Base-by-base conservation (phyloP, 805 yeast genomes). In the Jamesozyma rosinii region DNA sequence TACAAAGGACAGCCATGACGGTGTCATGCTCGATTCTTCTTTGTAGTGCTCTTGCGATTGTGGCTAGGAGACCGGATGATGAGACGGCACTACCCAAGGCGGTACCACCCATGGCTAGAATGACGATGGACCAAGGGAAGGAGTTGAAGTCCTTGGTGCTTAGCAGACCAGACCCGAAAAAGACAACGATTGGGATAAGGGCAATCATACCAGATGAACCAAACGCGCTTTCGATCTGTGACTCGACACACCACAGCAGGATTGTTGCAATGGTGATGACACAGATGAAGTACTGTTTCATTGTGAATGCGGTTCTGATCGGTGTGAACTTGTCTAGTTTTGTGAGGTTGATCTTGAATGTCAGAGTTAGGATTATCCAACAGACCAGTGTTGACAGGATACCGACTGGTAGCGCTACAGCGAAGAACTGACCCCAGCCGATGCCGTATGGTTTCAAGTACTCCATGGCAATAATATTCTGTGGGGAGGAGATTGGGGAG, bases 141-240 rank as follows among this genome's bases (percentile, higher is more conserved):
- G 86, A 84, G 64, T 90, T 89, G 60, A 90, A 81, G 61, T 92
- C 97, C 37, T 85, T 84, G 1, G 89, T 79, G 4, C 84, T 72
- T 47, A 90, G 67, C 29, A 89, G 61, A 1, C 96, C 96, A 0
- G 95, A 77, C 15, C 95, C 97, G 59, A 90, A 90, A 58, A 92
- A 82, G 22, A 88, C 64, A 17, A 86, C 80, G 44, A 90, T 76
- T 6, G 97, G 97, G 24, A 89, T 68, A 31, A 88, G 72, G 1
- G 97, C 95, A 51, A 92, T 78, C 52, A 86, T 77, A 37, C 98
- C 98, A 77, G 90, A 83, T 48, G 88, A 94, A 36, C 97, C 98
- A 55, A 89, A 77, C 1, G 77, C 66, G 2, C 74, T 70, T 50
- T 81, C 82, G 11, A 89, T 68, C 56, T 79, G 72, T 10, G 85